Conservation (phyloP, 495 filamentous ascomycete genomes). For the Tuber melanosporum region DNA sequence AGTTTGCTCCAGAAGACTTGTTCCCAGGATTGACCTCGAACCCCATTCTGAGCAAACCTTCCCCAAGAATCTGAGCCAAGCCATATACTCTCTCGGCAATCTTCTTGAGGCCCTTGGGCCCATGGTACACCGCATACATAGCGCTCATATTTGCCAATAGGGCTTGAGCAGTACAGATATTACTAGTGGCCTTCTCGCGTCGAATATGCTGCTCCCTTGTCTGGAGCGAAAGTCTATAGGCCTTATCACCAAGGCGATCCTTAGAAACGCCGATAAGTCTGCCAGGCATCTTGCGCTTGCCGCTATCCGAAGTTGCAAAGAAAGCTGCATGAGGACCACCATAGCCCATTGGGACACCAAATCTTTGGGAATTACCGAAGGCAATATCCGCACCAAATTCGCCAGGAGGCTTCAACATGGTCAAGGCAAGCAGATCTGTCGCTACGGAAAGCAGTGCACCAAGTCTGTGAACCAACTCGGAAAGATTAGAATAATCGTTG, state of each 20-base stretch:
- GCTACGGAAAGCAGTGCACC: constrained; percentile 82
- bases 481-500: constrained; percentile 64
- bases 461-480: constrained; percentile 69
- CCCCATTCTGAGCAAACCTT: constrained; percentile 59
- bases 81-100: constrained; percentile 75
- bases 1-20: constrained; percentile 55
- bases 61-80: constrained; percentile 62
- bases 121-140: constrained; percentile 97
- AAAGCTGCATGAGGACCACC: constrained; percentile 96
- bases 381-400: constrained; percentile 97
- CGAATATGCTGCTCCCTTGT: constrained; percentile 96
- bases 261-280: constrained; percentile 89
- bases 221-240: constrained; percentile 84
- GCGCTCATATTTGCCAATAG: constrained; percentile 95
- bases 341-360: constrained; percentile 90
- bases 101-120: constrained; percentile 71
- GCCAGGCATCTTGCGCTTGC: constrained; percentile 94
- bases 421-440: constrained; percentile 86
- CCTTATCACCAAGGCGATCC: constrained; percentile 75
- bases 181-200: constrained; percentile 96
- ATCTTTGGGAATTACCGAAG: constrained; percentile 89
- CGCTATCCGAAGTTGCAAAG: constrained; percentile 86
- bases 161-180: constrained; percentile 96
- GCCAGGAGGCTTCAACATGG: constrained; percentile 80
- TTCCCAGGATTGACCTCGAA: constrained; percentile 55